Percentiles rank a stretch among this genome's conserved stretches.
These are phyloP conservation scores for Pholiota molesta DNA, from an alignment of 768 basidiomycete species.

Conservation along the genomic window DNA sequence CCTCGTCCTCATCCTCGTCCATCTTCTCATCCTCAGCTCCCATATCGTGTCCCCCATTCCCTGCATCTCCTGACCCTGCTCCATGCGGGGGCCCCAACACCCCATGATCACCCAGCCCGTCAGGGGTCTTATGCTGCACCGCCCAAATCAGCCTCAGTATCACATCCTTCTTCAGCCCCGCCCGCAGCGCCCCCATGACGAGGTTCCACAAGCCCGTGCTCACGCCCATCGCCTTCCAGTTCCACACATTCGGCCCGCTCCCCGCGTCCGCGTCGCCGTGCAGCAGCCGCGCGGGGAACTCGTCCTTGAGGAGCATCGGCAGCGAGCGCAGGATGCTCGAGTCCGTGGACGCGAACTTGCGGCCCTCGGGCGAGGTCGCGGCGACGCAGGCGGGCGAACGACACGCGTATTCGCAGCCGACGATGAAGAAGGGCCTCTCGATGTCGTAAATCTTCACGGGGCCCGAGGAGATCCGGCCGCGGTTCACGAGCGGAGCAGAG, in stretches of 20 bases:
- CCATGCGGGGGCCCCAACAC: slow-evolving; percentile 1
- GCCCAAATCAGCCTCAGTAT: slow-evolving; percentile 61
- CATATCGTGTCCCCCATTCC: not conserved
- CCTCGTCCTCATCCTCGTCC: slow-evolving; percentile 25
- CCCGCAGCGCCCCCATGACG: slow-evolving; percentile 58
- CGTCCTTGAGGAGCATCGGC: slow-evolving; percentile 67
- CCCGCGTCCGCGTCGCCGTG: slow-evolving; percentile 62
- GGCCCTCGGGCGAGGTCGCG: slow-evolving; percentile 49
- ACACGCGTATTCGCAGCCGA: slow-evolving; percentile 83
- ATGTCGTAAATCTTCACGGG: slow-evolving; percentile 83
- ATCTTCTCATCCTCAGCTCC: slow-evolving; percentile 29
- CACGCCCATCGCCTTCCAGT: slow-evolving; percentile 77
- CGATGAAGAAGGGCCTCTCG: slow-evolving; percentile 79
- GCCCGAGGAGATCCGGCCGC: slow-evolving; percentile 72
- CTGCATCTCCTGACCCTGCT: not conserved
- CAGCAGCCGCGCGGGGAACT: slow-evolving; percentile 70
- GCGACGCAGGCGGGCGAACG: slow-evolving; percentile 50
- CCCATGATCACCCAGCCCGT: slow-evolving; percentile 15
- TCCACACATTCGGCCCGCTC: slow-evolving; percentile 65
- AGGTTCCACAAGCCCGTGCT: slow-evolving; percentile 75
- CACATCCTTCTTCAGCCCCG: slow-evolving; percentile 62
- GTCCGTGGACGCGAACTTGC: slow-evolving; percentile 74
- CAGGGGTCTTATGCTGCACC: slow-evolving; percentile 57
- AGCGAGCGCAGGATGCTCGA: slow-evolving; percentile 70
- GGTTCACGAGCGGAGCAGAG: slow-evolving; percentile 58